These are phyloP conservation scores for Lactifluus volemus DNA, from an alignment of 768 basidiomycete genomes.

Conservation along the genomic window DNA sequence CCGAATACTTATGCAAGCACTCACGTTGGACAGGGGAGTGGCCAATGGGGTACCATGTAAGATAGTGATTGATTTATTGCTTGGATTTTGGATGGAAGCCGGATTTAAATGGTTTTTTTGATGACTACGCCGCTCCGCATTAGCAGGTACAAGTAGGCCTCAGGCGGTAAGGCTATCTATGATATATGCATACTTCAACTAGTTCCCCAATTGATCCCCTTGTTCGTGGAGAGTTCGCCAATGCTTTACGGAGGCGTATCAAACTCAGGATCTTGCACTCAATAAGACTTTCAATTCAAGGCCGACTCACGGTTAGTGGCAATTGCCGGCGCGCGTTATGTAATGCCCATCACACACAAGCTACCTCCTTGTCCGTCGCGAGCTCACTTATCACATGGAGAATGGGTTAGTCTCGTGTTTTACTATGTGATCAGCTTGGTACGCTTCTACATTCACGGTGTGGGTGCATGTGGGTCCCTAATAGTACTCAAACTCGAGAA, in stretches of 20 bases:
- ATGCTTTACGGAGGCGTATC: constrained; percentile 54
- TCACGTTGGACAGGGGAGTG: constrained; percentile 13
- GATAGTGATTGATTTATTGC: background rate
- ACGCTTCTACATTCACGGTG: constrained; percentile 53
- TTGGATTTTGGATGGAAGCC: background rate
- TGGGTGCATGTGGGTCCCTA: constrained; percentile 44
- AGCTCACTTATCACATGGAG: constrained; percentile 97
- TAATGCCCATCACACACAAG: too few species aligned
- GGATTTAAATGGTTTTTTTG: background rate
- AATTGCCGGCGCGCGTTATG: too few species aligned
- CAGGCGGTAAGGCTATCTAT: constrained; percentile 20
- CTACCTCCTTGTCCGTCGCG: constrained; percentile 49
- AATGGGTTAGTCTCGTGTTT: constrained; percentile 83
- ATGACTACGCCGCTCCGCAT: constrained; percentile 6
- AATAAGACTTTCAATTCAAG: too few species aligned
- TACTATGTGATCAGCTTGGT: constrained; percentile 64
- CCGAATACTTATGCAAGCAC: constrained; percentile 8
- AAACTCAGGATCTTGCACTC: constrained; percentile 18
- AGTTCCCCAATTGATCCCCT: constrained; percentile 50
- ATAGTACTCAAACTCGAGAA: background rate
- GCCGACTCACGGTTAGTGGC: too few species aligned
- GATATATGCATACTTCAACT: constrained; percentile 45
- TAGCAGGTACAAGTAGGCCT: too few species aligned
- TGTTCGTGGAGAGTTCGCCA: constrained; percentile 65
- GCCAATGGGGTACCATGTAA: constrained; percentile 9